These are phyloP conservation scores for Colletotrichum nymphaeae DNA, from an alignment of 2,329 filamentous ascomycete genomes.

Conservation along the genomic window DNA sequence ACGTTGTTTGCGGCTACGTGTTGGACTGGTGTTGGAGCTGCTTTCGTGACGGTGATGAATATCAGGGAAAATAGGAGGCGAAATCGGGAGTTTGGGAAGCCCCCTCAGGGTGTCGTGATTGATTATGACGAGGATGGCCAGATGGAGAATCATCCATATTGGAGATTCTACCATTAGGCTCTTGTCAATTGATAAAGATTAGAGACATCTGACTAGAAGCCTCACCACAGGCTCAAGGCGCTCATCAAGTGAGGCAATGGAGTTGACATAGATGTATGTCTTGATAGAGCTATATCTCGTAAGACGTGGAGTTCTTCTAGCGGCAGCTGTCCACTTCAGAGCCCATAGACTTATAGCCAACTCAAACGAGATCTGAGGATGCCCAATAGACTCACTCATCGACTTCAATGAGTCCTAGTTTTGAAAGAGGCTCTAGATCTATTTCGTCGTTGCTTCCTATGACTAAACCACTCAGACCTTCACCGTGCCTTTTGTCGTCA, in stretches of 20 bases:
- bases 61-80: slow-evolving; percentile 34
- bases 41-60: slow-evolving; percentile 32
- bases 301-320: not conserved
- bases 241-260: not conserved
- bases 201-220: not conserved
- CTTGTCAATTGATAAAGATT: not conserved
- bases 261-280: too few species aligned
- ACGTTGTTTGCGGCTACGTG: slow-evolving; percentile 26
- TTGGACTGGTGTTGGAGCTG: slow-evolving; percentile 21
- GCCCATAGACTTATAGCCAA: too few species aligned
- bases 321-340: not conserved
- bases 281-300: too few species aligned
- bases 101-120: slow-evolving; percentile 9
- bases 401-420: too few species aligned
- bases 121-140: slow-evolving; percentile 26
- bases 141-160: slow-evolving; percentile 29
- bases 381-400: too few species aligned
- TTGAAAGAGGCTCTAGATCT: too few species aligned
- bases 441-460: too few species aligned
- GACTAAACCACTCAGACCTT: too few species aligned
- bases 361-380: too few species aligned
- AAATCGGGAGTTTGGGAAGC: slow-evolving; percentile 32
- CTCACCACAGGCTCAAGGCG: not conserved
- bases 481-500: too few species aligned
- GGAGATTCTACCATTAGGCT: slow-evolving; percentile 19